These are phyloP conservation scores for Diospyros lotus DNA, from an alignment of 148 eudicot species.

Conservation along the genomic window DNA sequence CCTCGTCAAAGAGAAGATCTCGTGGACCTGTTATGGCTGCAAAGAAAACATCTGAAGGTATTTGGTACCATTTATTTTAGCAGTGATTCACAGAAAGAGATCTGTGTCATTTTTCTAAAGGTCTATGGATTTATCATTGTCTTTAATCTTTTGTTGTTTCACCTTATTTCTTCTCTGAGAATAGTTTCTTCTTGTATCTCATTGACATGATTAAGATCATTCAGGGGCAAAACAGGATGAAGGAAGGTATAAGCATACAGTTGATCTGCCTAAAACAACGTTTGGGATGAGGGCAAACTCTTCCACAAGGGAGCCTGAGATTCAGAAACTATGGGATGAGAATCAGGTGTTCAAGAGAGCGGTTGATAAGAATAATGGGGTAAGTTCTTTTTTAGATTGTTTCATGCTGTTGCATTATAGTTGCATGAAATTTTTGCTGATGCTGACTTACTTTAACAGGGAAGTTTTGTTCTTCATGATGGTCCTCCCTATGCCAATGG, in stretches of 20 bases:
- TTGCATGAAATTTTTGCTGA: constrained; percentile 14
- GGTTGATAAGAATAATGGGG: constrained; percentile 71
- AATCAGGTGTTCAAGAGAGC: constrained; percentile 74
- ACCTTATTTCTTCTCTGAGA: not conserved
- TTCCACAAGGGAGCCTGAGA: constrained; percentile 84
- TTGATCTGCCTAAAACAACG: constrained; percentile 83
- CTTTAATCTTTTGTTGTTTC: not conserved
- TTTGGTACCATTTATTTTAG: constrained; percentile 4
- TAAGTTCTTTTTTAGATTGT: constrained; percentile 26
- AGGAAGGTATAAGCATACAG: constrained; percentile 89
- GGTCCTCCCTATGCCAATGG: constrained; percentile 99
- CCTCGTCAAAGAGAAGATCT: constrained; percentile 78
- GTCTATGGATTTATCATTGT: not conserved
- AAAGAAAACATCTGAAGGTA: constrained; percentile 75
- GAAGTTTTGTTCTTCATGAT: constrained; percentile 86
- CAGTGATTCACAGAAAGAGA: not conserved
- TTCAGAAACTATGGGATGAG: constrained; percentile 97
- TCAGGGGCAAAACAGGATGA: constrained; percentile 67
- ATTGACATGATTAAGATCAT: constrained; percentile 16
- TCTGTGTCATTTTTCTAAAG: not conserved
- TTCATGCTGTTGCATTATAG: not conserved
- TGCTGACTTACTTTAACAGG: constrained; percentile 42
- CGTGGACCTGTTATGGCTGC: constrained; percentile 99
- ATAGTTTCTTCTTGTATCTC: not conserved
- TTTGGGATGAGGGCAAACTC: constrained; percentile 98